Percentiles rank a stretch among this genome's conserved stretches.
These are phyloP conservation scores for Eucalyptus rudis DNA, from an alignment of 345 rosid species.

Conservation along the genomic window DNA sequence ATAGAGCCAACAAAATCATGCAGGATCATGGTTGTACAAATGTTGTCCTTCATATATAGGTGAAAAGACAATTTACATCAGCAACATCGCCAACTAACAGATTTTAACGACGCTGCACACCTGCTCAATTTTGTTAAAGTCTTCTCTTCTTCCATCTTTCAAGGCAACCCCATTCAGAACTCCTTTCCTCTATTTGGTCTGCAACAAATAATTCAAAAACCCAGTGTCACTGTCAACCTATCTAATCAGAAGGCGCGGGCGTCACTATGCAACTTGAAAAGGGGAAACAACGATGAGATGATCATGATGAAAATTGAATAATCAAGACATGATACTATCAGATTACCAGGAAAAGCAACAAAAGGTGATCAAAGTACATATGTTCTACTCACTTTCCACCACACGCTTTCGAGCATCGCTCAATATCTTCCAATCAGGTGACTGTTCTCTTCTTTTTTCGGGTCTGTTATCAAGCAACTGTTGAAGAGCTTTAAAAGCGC, in stretches of 20 bases:
- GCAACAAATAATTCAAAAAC: neutral
- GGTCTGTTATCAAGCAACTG: slow-evolving; percentile 14
- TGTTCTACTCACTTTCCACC: slow-evolving; percentile 39
- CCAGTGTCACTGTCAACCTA: neutral
- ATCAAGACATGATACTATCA: neutral
- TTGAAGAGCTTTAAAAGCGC: slow-evolving; percentile 57
- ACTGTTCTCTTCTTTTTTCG: neutral
- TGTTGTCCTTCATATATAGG: neutral
- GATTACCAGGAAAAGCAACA: neutral
- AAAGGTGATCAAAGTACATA: neutral
- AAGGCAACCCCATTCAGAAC: slow-evolving; percentile 81
- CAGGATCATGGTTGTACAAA: neutral
- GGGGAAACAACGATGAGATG: neutral
- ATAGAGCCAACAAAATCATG: neutral
- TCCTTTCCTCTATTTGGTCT: slow-evolving; percentile 64
- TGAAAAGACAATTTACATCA: neutral
- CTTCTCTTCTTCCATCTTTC: slow-evolving; percentile 65
- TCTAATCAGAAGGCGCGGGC: neutral
- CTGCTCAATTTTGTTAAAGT: slow-evolving; percentile 87
- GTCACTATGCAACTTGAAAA: neutral
- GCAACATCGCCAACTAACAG: neutral
- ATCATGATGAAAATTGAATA: too few species aligned
- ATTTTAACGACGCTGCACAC: slow-evolving; percentile 5
- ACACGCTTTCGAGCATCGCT: slow-evolving; percentile 61
- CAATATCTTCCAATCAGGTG: slow-evolving; percentile 34